Evolutionary conservation across 139 green algal species (phyloP), one percentile per base, ranked within the genome.

Genomic region (Tetraselmis chui): DNA sequence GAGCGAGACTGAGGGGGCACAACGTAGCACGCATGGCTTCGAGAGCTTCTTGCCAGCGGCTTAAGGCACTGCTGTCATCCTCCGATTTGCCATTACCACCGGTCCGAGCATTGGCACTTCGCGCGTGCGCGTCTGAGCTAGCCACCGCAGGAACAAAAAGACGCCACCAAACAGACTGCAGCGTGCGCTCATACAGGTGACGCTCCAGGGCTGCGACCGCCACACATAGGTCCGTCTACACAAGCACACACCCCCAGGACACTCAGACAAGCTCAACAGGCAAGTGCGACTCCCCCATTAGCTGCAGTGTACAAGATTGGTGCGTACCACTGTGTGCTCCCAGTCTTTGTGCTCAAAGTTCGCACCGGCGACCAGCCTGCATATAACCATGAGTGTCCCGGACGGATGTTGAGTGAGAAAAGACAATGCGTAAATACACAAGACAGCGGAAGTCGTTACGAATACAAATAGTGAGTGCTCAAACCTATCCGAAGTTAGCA

Each of bases 401-500:
- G n/a, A n/a, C n/a, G n/a, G n/a, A n/a, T n/a, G n/a, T n/a, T n/a
- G n/a, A n/a, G n/a, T n/a, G n/a, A n/a, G n/a, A n/a, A n/a, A n/a
- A n/a, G n/a, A n/a, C n/a, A n/a, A n/a, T n/a, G n/a, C n/a, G n/a
- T n/a, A n/a, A n/a, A n/a, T n/a, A n/a, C n/a, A n/a, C n/a, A n/a
- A n/a, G n/a, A n/a, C n/a, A n/a, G n/a, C n/a, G n/a, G n/a, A n/a
- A n/a, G n/a, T n/a, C n/a, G n/a, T n/a, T n/a, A n/a, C n/a, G n/a
- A n/a, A n/a, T n/a, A n/a, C n/a, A n/a, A n/a, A n/a, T n/a, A n/a
- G n/a, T n/a, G n/a, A n/a, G n/a, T n/a, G n/a, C n/a, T n/a, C n/a
- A n/a, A n/a, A n/a, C 45, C 45, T 67, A 18, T 67, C 45, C 11
- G 45, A 67, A 18, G 45, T 92, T 59, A 92, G 82, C 81, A 86